A percentile compares a stretch with the other conserved stretches of the same genome.
These are phyloP conservation scores for Singerocomus inundabilis DNA, from an alignment of 1,284 basidiomycete genomes.

Conservation along the genomic window DNA sequence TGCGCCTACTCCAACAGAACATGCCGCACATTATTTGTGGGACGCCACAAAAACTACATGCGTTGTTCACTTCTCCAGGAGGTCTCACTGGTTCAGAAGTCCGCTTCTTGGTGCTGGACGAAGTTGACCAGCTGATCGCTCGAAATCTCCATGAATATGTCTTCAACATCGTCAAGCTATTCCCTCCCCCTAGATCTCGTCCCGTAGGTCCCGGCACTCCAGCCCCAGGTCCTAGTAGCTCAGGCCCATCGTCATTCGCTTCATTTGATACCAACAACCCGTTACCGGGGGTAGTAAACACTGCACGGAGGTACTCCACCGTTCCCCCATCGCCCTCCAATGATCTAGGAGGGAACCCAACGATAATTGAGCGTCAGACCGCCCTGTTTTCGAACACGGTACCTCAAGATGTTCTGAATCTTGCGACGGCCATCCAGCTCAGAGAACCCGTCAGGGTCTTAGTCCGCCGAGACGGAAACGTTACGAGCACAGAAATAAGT, in stretches of 20 bases:
- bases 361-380: conserved; percentile 81
- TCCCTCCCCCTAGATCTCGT: conserved; percentile 82
- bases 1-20: conserved; percentile 84
- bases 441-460: conserved; percentile 95
- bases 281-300: conserved; percentile 48
- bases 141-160: conserved; percentile 96
- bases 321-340: conserved; percentile 47
- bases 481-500: conserved; percentile 65
- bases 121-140: conserved; percentile 97
- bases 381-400: conserved; percentile 95
- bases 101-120: conserved; percentile 90
- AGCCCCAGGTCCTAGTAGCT: conserved; percentile 36
- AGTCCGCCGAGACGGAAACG: conserved; percentile 91
- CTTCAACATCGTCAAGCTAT: conserved; percentile 84
- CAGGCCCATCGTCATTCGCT: conserved; percentile 42
- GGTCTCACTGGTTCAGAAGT: conserved; percentile 81
- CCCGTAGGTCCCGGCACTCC: conserved; percentile 46
- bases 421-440: conserved; percentile 84
- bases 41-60: conserved; percentile 94
- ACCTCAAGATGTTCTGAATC: conserved; percentile 90
- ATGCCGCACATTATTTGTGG: conserved; percentile 95
- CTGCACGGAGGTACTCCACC: conserved; percentile 58
- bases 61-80: conserved; percentile 82
- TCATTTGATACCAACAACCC: conserved; percentile 51
- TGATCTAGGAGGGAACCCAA: conserved; percentile 33